A percentile compares a stretch with the other conserved stretches of the same genome.
Conservation (phyloP, 768 basidiomycete genomes). For the Tubosaeta sp. region DNA sequence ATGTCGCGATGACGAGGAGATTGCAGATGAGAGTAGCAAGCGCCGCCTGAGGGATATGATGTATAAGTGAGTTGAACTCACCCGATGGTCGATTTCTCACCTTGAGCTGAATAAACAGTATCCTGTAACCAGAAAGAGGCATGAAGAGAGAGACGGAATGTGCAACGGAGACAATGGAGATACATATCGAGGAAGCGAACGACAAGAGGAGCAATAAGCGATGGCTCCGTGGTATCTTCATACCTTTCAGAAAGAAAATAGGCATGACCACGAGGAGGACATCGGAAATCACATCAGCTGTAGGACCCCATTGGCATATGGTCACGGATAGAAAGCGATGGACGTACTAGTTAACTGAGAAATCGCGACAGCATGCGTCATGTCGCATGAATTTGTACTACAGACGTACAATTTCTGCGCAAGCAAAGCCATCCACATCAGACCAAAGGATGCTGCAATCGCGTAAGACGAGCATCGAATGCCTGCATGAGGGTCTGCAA, state of each 20-base stretch:
- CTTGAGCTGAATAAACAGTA: constrained; percentile 18
- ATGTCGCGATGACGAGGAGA: constrained; percentile 18
- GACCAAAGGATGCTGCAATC: constrained; percentile 6
- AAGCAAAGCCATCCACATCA: constrained; percentile 13
- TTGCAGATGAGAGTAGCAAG: constrained; percentile 19
- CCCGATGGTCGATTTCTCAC: constrained; percentile 1
- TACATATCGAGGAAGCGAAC: constrained; percentile 21
- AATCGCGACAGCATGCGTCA: constrained; percentile 3
- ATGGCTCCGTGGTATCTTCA: constrained; percentile 10
- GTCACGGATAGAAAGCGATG: background rate
- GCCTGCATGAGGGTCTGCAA: background rate
- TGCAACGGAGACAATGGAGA: constrained; percentile 13
- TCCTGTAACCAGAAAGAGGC: background rate
- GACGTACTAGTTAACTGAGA: constrained; percentile 15
- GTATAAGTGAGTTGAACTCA: background rate
- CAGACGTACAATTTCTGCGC: constrained; percentile 5
- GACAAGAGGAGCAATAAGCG: constrained; percentile 15
- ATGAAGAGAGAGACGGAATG: constrained; percentile 11
- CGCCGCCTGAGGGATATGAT: constrained; percentile 11
- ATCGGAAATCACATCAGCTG: constrained; percentile 21
- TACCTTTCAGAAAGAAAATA: constrained; percentile 10
- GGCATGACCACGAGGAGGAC: constrained; percentile 12
- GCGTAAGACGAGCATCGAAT: background rate
- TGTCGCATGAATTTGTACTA: background rate
- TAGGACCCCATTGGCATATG: background rate